A percentile compares a stretch with the other conserved stretches of the same genome.
These are phyloP conservation scores for Casuarina glauca DNA, from an alignment of 306 rosid species.

Conservation along the genomic window DNA sequence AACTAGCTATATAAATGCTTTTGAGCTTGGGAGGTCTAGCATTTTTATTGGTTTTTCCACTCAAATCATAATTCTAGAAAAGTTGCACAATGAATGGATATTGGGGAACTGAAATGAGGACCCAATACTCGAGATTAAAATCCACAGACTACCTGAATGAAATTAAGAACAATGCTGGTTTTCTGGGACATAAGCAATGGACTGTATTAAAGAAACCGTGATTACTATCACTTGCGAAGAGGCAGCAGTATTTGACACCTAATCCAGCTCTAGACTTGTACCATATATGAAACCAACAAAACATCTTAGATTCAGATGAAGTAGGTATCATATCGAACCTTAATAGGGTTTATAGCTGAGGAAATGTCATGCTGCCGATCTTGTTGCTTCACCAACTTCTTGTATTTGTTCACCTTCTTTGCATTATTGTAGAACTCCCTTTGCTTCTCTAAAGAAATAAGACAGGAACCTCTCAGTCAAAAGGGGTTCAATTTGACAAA, in stretches of 20 bases:
- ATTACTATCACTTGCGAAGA: neutral
- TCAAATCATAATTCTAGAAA: neutral
- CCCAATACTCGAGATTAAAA: neutral
- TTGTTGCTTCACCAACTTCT: conserved; percentile 58
- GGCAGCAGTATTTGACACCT: neutral
- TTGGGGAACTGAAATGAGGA: neutral
- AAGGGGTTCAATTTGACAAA: neutral
- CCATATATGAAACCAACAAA: neutral
- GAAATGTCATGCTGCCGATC: conserved; percentile 36
- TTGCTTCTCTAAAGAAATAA: conserved; percentile 59
- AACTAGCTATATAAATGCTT: neutral
- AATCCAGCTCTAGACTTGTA: neutral
- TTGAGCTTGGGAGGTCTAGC: neutral
- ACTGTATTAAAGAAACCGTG: neutral
- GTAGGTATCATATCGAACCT: conserved; percentile 45
- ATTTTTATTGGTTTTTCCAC: neutral
- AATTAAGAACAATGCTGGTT: neutral
- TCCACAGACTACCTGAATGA: neutral
- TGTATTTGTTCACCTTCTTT: conserved; percentile 69
- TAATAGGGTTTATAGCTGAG: conserved; percentile 6
- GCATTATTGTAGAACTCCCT: conserved; percentile 77
- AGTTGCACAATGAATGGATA: neutral
- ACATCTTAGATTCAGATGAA: neutral
- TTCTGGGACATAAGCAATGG: neutral
- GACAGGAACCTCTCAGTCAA: conserved; percentile 13